A percentile compares a stretch with the other conserved stretches of the same genome.
phyloP scores from a whole-genome alignment of 306 rosid genomes.

The Malus fusca region DNA sequence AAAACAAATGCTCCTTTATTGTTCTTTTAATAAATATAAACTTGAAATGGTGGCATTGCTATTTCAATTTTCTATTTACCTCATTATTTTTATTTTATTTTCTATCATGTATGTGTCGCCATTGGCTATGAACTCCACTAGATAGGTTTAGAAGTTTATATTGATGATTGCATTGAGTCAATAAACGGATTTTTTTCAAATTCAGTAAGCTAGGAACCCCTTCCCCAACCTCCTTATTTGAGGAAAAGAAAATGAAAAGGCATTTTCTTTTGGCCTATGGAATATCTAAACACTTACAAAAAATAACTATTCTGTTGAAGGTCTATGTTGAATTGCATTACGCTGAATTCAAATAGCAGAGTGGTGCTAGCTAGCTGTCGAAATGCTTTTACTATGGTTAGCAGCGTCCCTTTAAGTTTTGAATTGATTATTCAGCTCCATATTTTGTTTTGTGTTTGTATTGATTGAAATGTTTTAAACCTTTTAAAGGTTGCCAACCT shows the following conservation, averaged over 20 bases:
- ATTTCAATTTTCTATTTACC: not conserved
- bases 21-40: not conserved
- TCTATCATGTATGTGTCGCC: not conserved
- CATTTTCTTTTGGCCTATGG: not conserved
- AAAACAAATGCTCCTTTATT: not conserved
- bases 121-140: not conserved
- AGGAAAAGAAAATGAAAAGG: not conserved
- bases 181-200: not conserved
- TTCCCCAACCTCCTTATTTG: not conserved
- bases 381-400: constrained; percentile 89
- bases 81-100: too few species aligned
- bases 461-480: not conserved
- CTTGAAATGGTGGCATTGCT: not conserved
- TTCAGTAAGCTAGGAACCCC: not conserved
- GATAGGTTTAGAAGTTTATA: too few species aligned
- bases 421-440: not conserved
- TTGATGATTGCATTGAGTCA: not conserved
- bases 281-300: not conserved
- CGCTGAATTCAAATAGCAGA: constrained; percentile 82
- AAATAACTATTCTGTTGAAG: constrained; percentile 34
- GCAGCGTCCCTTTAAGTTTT: constrained; percentile 18
- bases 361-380: constrained; percentile 93
- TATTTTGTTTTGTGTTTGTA: not conserved
- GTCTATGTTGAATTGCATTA: constrained; percentile 95
- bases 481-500: constrained; percentile 78